Base-by-base conservation (phyloP, 78 protist genomes). In the Guillardia theta region DNA sequence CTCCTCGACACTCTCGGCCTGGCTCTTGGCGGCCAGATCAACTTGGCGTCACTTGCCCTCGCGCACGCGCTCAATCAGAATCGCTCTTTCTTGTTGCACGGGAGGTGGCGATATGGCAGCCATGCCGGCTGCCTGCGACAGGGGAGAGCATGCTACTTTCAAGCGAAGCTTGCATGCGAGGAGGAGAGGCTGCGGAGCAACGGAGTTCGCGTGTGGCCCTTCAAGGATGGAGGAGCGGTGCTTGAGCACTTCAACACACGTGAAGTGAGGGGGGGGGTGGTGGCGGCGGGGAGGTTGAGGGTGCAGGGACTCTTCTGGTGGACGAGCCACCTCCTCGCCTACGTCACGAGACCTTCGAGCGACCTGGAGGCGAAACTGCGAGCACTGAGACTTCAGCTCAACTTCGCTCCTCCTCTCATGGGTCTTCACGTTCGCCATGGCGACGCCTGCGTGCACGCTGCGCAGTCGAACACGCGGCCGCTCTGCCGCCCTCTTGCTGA, bases 391-490 rank as follows among this genome's bases (percentile, higher is more conserved):
- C 50, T 43, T n/a, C 33, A 37, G 47, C 30, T 30, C 9, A 22
- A 36, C 90, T 78, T 78, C 12, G 43, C 0, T 1, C 48, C 30
- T 2, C 90, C 50, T 18, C 15, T 30, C 21, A n/a, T 78, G 44
- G 90, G 90, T 36, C 0, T 78, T 4, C 90, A 78, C 39, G 90
- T 78, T 18, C 90, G 90, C 24, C 90, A 19, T 19, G 90, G 90
- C 47, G 90, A 78, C 50, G 90, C 90, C 6, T 78, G 90, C 50
- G 90, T 78, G 90, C 90, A 78, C 8, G 90, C 90, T 0, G 90
- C 90, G 41, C 90, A 78, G 90, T 37, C 90, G 37, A 78, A 78
- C 90, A n/a, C 90, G 1, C 45, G 90, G 41, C 90, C 90, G 48
- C 90, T 78, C 33, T 78, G 90, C 50, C 90, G 90, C 24, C 90